These are phyloP conservation scores for Yamadazyma insecticola DNA, from an alignment of 805 yeast species.

Conservation along the genomic window DNA sequence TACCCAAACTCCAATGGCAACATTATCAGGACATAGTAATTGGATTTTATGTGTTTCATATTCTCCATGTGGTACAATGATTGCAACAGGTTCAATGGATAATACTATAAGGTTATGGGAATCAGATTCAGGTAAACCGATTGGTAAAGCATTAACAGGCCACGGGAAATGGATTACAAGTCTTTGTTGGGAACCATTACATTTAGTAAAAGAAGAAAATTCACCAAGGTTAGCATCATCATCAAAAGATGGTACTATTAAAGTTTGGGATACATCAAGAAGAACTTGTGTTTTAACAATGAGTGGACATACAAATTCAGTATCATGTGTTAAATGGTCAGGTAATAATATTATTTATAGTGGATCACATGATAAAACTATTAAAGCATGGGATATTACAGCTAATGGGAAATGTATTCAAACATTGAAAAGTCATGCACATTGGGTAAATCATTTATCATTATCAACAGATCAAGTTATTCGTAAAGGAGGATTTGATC, in stretches of 20 bases:
- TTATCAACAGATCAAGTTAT: conserved; percentile 86
- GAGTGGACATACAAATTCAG: conserved; percentile 85
- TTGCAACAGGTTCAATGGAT: conserved; percentile 97
- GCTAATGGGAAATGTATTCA: conserved; percentile 72
- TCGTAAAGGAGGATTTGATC: conserved; percentile 86
- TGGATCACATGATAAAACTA: conserved; percentile 91
- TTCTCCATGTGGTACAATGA: conserved; percentile 85
- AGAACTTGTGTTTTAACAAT: conserved; percentile 65
- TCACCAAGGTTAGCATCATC: conserved; percentile 74
- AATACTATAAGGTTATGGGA: conserved; percentile 87
- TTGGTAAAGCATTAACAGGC: conserved; percentile 74
- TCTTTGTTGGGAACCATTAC: conserved; percentile 91
- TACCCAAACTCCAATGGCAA: conserved; percentile 84
- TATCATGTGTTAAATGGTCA: conserved; percentile 97
- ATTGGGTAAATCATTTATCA: conserved; percentile 95
- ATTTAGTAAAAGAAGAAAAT: conserved; percentile 62
- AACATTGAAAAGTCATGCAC: conserved; percentile 85
- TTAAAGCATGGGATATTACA: conserved; percentile 83
- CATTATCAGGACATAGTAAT: conserved; percentile 78
- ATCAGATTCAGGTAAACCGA: conserved; percentile 61
- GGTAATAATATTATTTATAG: conserved; percentile 82
- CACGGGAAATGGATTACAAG: conserved; percentile 89
- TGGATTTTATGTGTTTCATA: conserved; percentile 93
- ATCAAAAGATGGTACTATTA: conserved; percentile 87
- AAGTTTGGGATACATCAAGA: conserved; percentile 80